Conservation (phyloP, 345 rosid species). For the Eucalyptus sp. region DNA sequence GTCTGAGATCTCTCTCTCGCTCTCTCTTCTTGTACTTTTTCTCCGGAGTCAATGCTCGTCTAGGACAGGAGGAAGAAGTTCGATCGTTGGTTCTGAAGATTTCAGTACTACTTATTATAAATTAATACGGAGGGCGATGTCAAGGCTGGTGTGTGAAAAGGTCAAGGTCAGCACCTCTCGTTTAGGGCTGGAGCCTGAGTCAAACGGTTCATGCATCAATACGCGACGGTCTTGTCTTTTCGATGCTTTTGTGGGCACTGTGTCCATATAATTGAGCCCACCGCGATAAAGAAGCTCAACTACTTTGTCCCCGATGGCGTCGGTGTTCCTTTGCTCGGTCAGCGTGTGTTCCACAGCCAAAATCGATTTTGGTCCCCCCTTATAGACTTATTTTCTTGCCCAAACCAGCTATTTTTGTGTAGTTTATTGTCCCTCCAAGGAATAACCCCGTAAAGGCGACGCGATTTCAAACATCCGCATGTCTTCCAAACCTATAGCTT, state of each 20-base stretch:
- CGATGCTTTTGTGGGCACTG: neutral
- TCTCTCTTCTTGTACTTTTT: neutral
- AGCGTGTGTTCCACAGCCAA: neutral
- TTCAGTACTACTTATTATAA: neutral
- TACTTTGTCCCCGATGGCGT: neutral
- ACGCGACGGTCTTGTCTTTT: neutral
- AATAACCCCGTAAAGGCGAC: neutral
- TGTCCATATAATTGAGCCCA: neutral
- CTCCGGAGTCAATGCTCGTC: neutral
- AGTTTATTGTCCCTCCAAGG: neutral
- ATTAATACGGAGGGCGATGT: neutral
- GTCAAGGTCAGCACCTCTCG: neutral
- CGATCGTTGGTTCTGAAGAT: neutral
- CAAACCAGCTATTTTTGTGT: neutral
- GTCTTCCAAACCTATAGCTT: conserved; percentile 9
- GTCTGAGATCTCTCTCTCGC: neutral
- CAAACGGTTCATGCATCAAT: neutral
- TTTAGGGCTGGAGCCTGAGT: neutral
- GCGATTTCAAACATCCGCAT: neutral
- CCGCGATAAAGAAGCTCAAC: neutral
- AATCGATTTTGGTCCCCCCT: neutral
- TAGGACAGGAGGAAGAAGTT: neutral
- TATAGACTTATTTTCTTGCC: neutral
- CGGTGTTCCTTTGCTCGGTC: neutral
- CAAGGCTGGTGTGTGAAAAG: neutral